Evolutionary conservation across 2,329 filamentous ascomycete species (phyloP), one percentile per base, ranked within the genome.

Genomic region (Sclerotiophoma versabilis): DNA sequence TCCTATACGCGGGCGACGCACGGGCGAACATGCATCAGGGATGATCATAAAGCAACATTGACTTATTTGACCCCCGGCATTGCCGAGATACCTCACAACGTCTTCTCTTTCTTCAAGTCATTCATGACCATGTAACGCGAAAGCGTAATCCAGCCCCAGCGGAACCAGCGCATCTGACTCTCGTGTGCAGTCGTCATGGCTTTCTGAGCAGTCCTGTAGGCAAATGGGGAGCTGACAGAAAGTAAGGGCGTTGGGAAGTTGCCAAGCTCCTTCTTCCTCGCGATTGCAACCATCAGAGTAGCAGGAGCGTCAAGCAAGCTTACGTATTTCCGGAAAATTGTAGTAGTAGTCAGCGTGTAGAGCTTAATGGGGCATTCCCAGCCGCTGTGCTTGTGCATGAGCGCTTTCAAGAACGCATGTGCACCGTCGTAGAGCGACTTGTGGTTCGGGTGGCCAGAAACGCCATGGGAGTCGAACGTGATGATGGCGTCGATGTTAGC

Each of bases 151-250:
- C 93, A 99, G 2, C 92, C 91, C 84, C 92, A 98, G 7, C 95
- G 86, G 72, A 98, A 99, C 95, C 95, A 99, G 30, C 91, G 86
- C 95, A 99, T 99, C 82, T 99, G 95, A 75, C 92, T 97, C 77
- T 87, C 82, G 79, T 99, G 95, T 23, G 91, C 93, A 49, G 84
- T 82, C 1, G 90, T 92, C 95, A 99, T 99, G 26, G 95, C 93
- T 49, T 80, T 83, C 79, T 93, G 89, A 7, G 91, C 93, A 25
- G 82, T 84, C 59, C 87, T 81, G 60, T 88, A 85, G 49, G 83
- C 81, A 4, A 76, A 71, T 14, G 92, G 80, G 8, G 84, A 83
- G 75, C 84, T 96, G 57, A 93, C 80, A 68, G 89, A 92, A 29
- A 96, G 72, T 46, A 96, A 75, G 1, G 83, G 78, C 27, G 77